Evolutionary conservation across 352 stramenopile genomes (phyloP).

Genomic region (Globisporangium abappressorium): DNA sequence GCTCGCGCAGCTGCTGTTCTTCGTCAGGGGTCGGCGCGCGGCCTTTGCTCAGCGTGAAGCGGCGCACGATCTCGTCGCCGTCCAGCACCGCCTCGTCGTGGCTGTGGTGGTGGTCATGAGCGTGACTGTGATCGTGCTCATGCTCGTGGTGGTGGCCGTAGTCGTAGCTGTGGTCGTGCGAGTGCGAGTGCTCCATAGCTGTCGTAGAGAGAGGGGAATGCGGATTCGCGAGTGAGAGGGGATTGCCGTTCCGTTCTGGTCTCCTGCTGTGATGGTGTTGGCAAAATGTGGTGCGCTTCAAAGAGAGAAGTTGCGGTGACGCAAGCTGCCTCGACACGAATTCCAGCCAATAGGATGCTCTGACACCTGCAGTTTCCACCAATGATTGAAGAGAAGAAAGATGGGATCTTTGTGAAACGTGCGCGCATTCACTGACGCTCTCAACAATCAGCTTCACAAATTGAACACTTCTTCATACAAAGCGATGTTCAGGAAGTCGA

Average conservation of each 20-base stretch:
- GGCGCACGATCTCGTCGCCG: conserved; percentile 62
- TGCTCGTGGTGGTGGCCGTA: conserved; percentile 17
- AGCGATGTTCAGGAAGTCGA: too few species aligned
- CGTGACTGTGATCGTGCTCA: conserved; percentile 16
- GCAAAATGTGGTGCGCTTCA: background rate
- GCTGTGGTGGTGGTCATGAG: conserved; percentile 22
- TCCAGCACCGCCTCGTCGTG: conserved; percentile 34
- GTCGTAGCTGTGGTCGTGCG: conserved; percentile 16
- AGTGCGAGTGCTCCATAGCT: conserved; percentile 17
- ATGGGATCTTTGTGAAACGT: background rate
- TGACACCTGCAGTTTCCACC: background rate
- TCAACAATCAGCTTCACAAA: background rate
- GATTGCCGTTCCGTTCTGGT: background rate
- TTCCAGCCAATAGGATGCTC: background rate
- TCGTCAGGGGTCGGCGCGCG: conserved; percentile 70
- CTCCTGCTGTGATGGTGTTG: background rate
- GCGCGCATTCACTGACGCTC: background rate
- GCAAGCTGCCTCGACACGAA: conserved; percentile 21
- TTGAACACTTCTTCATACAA: too few species aligned
- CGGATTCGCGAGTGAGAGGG: background rate
- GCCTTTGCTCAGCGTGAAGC: conserved; percentile 59
- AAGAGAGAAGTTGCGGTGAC: background rate
- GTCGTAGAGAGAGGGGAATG: background rate
- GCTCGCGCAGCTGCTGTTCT: conserved; percentile 72
- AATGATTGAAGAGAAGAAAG: background rate